phyloP scores from a whole-genome alignment of 2,329 filamentous ascomycete genomes.

The Penicillium sp. region DNA sequence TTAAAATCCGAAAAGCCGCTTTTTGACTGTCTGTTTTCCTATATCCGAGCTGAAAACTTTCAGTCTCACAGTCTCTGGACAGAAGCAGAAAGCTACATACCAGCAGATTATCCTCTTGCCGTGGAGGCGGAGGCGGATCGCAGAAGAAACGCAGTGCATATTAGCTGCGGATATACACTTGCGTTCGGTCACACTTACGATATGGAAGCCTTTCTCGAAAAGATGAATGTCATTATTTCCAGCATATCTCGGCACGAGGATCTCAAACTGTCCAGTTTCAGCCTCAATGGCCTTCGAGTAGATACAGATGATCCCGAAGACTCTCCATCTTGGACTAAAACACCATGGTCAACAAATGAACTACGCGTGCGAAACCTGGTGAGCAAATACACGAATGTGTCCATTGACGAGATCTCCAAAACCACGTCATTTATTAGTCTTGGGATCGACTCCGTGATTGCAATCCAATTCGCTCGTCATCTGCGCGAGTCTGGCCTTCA shows the following conservation, averaged over 20 bases:
- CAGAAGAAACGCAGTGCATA: slow-evolving; percentile 19
- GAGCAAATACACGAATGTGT: slow-evolving; percentile 23
- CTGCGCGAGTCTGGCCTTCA: slow-evolving; percentile 25
- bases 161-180: slow-evolving; percentile 24
- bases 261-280: slow-evolving; percentile 23
- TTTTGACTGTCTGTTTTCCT: slow-evolving; percentile 35
- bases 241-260: slow-evolving; percentile 23
- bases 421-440: slow-evolving; percentile 30
- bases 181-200: slow-evolving; percentile 21
- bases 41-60: slow-evolving; percentile 19
- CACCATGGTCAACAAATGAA: slow-evolving; percentile 22
- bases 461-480: slow-evolving; percentile 30
- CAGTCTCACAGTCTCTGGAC: slow-evolving; percentile 22
- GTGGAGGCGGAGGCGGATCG: slow-evolving; percentile 30
- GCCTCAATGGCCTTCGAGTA: slow-evolving; percentile 9
- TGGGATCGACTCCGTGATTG: slow-evolving; percentile 31
- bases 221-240: slow-evolving; percentile 28
- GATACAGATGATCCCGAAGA: not conserved
- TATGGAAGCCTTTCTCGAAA: slow-evolving; percentile 27
- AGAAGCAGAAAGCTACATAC: slow-evolving; percentile 31
- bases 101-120: slow-evolving; percentile 33
- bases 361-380: slow-evolving; percentile 21
- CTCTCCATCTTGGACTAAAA: slow-evolving; percentile 24
- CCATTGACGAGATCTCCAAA: slow-evolving; percentile 22
- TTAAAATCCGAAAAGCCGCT: slow-evolving; percentile 27